phyloP scores from a whole-genome alignment of 2,329 filamentous ascomycete species.

The Cryphonectria naterciae region DNA sequence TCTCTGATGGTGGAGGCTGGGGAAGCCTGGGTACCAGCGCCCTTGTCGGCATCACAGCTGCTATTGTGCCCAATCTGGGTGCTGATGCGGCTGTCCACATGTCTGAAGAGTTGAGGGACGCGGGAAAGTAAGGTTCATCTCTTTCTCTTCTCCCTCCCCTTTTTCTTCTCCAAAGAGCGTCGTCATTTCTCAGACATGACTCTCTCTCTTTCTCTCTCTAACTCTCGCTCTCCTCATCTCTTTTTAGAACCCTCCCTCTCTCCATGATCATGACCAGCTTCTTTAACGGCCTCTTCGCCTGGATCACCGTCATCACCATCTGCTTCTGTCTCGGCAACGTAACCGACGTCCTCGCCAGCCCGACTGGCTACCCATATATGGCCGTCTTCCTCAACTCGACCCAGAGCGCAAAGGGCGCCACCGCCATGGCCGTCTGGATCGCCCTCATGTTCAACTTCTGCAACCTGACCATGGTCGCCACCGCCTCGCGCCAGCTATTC shows the following conservation, averaged over 20 bases:
- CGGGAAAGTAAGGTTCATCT: slow-evolving; percentile 16
- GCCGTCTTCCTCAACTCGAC: slow-evolving; percentile 37
- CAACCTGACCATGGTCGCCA: slow-evolving; percentile 37
- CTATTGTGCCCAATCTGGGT: slow-evolving; percentile 41
- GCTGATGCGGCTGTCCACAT: slow-evolving; percentile 38
- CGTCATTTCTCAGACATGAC: too few relatives aligned
- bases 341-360: slow-evolving; percentile 11
- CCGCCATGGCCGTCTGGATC: slow-evolving; percentile 36
- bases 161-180: background rate
- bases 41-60: slow-evolving; percentile 44
- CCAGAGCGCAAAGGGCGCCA: slow-evolving; percentile 30
- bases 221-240: background rate
- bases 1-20: slow-evolving; percentile 40
- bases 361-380: slow-evolving; percentile 38
- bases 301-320: slow-evolving; percentile 36
- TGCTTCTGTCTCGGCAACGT: slow-evolving; percentile 27
- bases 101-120: slow-evolving; percentile 40
- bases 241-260: slow-evolving; percentile 35
- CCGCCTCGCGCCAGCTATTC: slow-evolving; percentile 38
- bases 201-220: background rate
- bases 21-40: slow-evolving; percentile 40
- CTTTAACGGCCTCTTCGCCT: slow-evolving; percentile 41
- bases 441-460: slow-evolving; percentile 34
- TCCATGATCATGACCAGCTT: slow-evolving; percentile 40
- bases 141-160: background rate